These are phyloP conservation scores for Hansenula lynferdii DNA, from an alignment of 1,139 yeast genomes.

Conservation along the genomic window DNA sequence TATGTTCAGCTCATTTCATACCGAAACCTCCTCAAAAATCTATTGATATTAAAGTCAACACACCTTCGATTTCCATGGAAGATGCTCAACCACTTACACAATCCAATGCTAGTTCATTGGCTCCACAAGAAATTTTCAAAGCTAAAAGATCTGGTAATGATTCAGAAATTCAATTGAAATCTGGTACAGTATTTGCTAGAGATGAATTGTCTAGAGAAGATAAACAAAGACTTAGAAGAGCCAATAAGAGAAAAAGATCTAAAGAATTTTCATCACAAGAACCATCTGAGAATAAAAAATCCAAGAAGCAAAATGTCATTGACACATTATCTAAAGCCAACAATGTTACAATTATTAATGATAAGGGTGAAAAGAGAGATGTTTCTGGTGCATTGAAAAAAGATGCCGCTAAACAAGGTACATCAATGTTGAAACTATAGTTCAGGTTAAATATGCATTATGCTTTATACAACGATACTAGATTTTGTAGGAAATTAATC, in stretches of 20 bases:
- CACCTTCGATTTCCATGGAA: constrained; percentile 85
- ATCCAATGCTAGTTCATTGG: constrained; percentile 71
- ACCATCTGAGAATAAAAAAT: constrained; percentile 38
- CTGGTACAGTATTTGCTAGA: constrained; percentile 80
- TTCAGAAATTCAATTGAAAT: constrained; percentile 67
- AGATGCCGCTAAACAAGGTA: constrained; percentile 24
- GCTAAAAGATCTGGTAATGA: constrained; percentile 43
- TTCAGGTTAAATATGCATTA: too few species aligned
- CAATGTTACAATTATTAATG: constrained; percentile 76
- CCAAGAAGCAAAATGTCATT: constrained; percentile 57
- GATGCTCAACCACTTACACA: constrained; percentile 92
- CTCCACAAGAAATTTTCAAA: constrained; percentile 93
- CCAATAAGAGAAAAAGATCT: constrained; percentile 76
- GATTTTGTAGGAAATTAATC: too few species aligned
- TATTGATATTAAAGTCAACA: constrained; percentile 74
- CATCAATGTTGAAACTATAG: constrained; percentile 25
- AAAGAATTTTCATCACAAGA: constrained; percentile 39
- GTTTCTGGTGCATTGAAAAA: constrained; percentile 63
- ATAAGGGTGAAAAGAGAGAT: constrained; percentile 73
- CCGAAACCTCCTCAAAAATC: constrained; percentile 86
- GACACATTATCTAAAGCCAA: constrained; percentile 71
- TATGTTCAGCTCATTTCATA: constrained; percentile 88
- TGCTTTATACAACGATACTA: too few species aligned
- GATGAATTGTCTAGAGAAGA: constrained; percentile 85
- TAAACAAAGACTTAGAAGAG: constrained; percentile 81